phyloP scores from a whole-genome alignment of 2,329 filamentous ascomycete species.

The Cladosporium sphaerospermum region DNA sequence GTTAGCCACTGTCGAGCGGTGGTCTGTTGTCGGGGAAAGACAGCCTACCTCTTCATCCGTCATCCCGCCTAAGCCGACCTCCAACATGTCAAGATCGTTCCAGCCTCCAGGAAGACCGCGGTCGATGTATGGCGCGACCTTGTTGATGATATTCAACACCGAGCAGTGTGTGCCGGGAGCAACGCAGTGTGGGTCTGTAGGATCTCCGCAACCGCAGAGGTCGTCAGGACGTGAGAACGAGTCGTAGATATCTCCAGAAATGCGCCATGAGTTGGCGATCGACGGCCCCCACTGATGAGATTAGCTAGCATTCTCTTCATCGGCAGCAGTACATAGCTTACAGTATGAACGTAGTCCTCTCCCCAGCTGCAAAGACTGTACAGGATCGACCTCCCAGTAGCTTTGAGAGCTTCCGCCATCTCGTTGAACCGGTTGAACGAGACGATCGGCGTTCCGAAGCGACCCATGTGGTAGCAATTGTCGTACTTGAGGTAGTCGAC shows the following conservation, averaged over 20 bases:
- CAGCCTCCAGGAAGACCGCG: constrained; percentile 40
- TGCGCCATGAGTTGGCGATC: constrained; percentile 43
- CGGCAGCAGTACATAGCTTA: background rate
- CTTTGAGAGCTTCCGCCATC: constrained; percentile 44
- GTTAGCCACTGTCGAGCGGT: background rate
- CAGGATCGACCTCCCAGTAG: constrained; percentile 40
- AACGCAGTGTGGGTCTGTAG: constrained; percentile 37
- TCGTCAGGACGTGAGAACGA: constrained; percentile 39
- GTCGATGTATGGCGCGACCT: constrained; percentile 38
- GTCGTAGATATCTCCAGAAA: constrained; percentile 44
- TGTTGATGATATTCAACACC: constrained; percentile 46
- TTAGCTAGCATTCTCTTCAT: too few relatives aligned
- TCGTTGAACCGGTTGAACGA: constrained; percentile 43
- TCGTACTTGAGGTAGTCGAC: constrained; percentile 48
- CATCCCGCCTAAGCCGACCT: constrained; percentile 38
- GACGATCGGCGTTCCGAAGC: constrained; percentile 42
- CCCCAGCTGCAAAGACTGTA: constrained; percentile 50
- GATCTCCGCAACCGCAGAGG: constrained; percentile 36
- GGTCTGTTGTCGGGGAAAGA: too few relatives aligned
- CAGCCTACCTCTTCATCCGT: constrained; percentile 36
- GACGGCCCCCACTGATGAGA: constrained; percentile 22
- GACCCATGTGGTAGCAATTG: constrained; percentile 52
- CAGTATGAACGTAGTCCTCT: constrained; percentile 31
- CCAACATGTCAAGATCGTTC: constrained; percentile 46
- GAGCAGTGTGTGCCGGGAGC: constrained; percentile 44